Evolutionary conservation across 495 filamentous ascomycete genomes (phyloP), one percentile per base, ranked within the genome.

Genomic region (Hyaloscypha hepaticicola): DNA sequence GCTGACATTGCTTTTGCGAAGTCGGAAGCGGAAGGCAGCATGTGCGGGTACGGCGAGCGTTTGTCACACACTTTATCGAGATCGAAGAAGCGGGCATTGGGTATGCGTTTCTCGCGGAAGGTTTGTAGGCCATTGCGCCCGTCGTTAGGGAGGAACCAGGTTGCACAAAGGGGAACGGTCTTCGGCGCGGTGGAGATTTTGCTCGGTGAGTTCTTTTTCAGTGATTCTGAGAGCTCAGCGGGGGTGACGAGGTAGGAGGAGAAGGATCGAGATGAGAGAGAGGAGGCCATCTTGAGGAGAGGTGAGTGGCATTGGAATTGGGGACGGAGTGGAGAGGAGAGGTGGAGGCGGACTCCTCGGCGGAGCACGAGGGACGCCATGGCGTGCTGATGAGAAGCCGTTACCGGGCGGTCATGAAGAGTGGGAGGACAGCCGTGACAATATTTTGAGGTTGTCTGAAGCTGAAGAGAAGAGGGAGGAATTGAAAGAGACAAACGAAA

Each of bases 131-230:
- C 96, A 61, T 82, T 93, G 64, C 92, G 89, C 25, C 85, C 81
- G 64, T 95, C 92, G 78, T 96, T 97, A 45, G 96, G 95, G 69
- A 99, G 84, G 72, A 97, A 98, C 95, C 95, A 99, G 33, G 91
- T 85, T 41, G 93, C 95, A 73, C 91, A 97, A 57, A 99, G 77
- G 1, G 96, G 92, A 58, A 98, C 85, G 29, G 93, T 87, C 66
- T 91, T 86, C 0, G 95, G 88, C 1, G 89, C 84, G 28, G 90
- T 88, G 16, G 88, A 88, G 70, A 92, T 88, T 65, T 88, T 87
- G 63, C 83, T 87, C 0, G 87, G 80, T 5, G 91, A 82, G 71
- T 90, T 92, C 72, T 88, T 88, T 71, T 88, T 86, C 50, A 98
- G 82, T 33, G 92, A 93, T 50, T 87, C 81, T 60, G 85, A 76